Evolutionary conservation across 352 stramenopile species (phyloP).

Genomic region (Aphanomyces invadans): DNA sequence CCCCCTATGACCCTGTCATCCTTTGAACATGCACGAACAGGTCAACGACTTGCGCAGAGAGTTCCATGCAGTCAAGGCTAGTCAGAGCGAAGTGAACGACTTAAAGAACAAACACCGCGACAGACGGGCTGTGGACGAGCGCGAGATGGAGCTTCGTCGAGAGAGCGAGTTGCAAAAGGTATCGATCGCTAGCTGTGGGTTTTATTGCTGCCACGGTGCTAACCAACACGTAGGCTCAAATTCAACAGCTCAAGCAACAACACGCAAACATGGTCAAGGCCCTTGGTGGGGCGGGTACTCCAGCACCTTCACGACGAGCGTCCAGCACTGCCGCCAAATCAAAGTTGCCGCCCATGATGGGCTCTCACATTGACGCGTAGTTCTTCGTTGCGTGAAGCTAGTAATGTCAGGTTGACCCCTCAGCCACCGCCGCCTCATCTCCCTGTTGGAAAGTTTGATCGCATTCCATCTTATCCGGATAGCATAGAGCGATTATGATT

Average conservation of each 20-base stretch:
- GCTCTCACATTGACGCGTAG: conserved; percentile 9
- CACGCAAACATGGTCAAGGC: conserved; percentile 58
- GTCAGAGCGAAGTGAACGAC: conserved; percentile 25
- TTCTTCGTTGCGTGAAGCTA: neutral
- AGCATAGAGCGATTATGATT: neutral
- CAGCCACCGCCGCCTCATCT: too few relatives aligned
- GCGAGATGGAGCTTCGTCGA: conserved; percentile 5
- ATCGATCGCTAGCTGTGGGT: neutral
- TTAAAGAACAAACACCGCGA: conserved; percentile 16
- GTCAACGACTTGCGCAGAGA: conserved; percentile 78
- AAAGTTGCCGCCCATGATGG: conserved; percentile 13
- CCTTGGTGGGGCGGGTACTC: conserved; percentile 29
- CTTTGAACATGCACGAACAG: too few relatives aligned
- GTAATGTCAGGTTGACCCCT: neutral
- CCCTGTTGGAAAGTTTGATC: neutral
- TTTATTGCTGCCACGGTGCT: neutral
- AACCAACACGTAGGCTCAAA: conserved; percentile 32
- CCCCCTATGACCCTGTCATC: too few relatives aligned
- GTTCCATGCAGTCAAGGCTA: conserved; percentile 31
- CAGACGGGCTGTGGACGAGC: neutral
- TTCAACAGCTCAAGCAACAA: conserved; percentile 59
- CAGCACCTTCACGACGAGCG: neutral
- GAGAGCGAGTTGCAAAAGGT: conserved; percentile 24
- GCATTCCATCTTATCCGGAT: neutral
- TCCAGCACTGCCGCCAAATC: neutral